A percentile compares a stretch with the other conserved stretches of the same genome.
phyloP scores from a whole-genome alignment of 1,139 yeast species.

The Candida tropicalis region DNA sequence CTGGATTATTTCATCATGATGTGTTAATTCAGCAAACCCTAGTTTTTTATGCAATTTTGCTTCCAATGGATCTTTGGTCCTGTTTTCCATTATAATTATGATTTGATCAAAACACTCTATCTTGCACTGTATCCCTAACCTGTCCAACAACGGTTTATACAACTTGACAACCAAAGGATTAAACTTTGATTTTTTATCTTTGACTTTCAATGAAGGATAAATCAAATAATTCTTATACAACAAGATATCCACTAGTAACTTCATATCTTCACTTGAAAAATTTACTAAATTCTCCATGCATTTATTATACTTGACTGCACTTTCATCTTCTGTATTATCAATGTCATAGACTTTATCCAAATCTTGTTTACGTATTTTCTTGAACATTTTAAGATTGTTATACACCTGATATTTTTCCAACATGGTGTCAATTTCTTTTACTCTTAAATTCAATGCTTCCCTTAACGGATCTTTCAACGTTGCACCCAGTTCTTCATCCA shows the following conservation, averaged over 20 bases:
- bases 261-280: conserved; percentile 9
- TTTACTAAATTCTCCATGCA: conserved; percentile 27
- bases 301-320: conserved; percentile 27
- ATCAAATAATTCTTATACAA: conserved; percentile 31
- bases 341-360: conserved; percentile 36
- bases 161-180: conserved; percentile 31
- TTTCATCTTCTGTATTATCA: conserved; percentile 38
- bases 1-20: conserved; percentile 17
- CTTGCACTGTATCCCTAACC: conserved; percentile 28
- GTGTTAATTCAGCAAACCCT: conserved; percentile 6
- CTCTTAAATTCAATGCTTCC: conserved; percentile 7
- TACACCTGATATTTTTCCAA: conserved; percentile 13
- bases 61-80: conserved; percentile 2
- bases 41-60: conserved; percentile 10
- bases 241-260: conserved; percentile 20
- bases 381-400: conserved; percentile 30
- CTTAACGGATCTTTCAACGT: conserved; percentile 5
- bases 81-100: conserved; percentile 1
- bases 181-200: conserved; percentile 26
- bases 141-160: conserved; percentile 37
- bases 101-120: conserved; percentile 17
- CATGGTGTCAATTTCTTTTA: background rate
- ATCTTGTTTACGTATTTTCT: conserved; percentile 49
- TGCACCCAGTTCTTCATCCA: conserved; percentile 19
- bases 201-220: conserved; percentile 26